These are phyloP conservation scores for Penicillium coprophilum DNA, from an alignment of 495 filamentous ascomycete genomes.

Conservation along the genomic window DNA sequence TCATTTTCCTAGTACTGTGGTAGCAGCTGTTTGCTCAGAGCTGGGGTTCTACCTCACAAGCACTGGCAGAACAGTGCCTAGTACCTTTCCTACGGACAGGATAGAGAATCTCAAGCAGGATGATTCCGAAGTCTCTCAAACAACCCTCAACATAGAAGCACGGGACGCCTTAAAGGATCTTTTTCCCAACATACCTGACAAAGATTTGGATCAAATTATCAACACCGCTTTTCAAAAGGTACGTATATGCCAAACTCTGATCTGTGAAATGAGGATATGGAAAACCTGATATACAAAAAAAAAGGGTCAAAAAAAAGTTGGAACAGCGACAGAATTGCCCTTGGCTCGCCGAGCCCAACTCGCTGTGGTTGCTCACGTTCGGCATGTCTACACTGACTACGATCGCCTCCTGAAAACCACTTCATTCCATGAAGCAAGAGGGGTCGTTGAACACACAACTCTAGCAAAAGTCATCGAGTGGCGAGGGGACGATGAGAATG, in stretches of 20 bases:
- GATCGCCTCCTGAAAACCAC: slow-evolving; percentile 69
- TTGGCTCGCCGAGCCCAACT: slow-evolving; percentile 76
- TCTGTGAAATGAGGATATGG: slow-evolving; percentile 14
- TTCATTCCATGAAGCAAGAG: slow-evolving; percentile 67
- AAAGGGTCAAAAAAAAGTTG: slow-evolving; percentile 61
- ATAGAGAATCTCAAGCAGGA: slow-evolving; percentile 14
- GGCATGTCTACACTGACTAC: slow-evolving; percentile 84
- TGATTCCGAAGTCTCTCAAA: slow-evolving; percentile 49
- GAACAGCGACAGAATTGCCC: slow-evolving; percentile 62
- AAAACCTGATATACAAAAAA: slow-evolving; percentile 20
- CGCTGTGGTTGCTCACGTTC: slow-evolving; percentile 81
- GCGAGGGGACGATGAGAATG: slow-evolving; percentile 82
- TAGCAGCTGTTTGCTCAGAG: slow-evolving; percentile 54
- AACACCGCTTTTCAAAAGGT: slow-evolving; percentile 84
- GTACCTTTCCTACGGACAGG: slow-evolving; percentile 26
- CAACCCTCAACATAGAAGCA: slow-evolving; percentile 69
- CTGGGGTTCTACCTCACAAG: slow-evolving; percentile 42
- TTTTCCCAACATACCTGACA: slow-evolving; percentile 81
- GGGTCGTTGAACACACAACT: slow-evolving; percentile 65
- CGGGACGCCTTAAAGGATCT: slow-evolving; percentile 73
- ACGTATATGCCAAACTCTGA: slow-evolving; percentile 24
- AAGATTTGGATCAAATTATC: slow-evolving; percentile 74
- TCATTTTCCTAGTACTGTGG: slow-evolving; percentile 63
- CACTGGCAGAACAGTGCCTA: slow-evolving; percentile 43
- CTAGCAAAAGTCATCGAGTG: slow-evolving; percentile 76